These are phyloP conservation scores for Syzygium jambos DNA, from an alignment of 345 rosid genomes.

Conservation along the genomic window DNA sequence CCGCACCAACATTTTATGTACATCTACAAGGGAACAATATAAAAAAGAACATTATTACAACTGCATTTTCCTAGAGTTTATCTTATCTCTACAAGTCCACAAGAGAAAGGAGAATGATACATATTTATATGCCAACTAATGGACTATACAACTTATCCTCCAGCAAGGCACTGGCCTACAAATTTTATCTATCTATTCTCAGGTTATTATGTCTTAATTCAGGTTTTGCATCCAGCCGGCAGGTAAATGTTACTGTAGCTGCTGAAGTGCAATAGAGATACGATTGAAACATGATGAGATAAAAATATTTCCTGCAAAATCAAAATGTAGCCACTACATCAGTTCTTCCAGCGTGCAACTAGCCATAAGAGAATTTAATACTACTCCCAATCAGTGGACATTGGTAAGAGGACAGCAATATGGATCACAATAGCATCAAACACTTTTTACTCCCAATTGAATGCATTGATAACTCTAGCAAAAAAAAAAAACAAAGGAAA, in stretches of 20 bases:
- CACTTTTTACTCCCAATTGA: too few species aligned
- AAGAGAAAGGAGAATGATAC: neutral
- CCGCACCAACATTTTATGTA: too few species aligned
- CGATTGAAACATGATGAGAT: conserved; percentile 79
- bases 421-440: too few species aligned
- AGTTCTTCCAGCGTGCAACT: neutral
- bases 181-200: conserved; percentile 54
- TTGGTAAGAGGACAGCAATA: too few species aligned
- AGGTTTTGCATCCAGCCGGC: conserved; percentile 87
- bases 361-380: neutral
- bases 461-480: too few species aligned
- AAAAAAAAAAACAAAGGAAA: too few species aligned
- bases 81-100: neutral
- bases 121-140: neutral
- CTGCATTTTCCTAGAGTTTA: too few species aligned
- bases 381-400: neutral
- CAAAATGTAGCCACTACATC: neutral
- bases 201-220: conserved; percentile 79
- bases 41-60: too few species aligned
- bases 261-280: conserved; percentile 63
- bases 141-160: neutral
- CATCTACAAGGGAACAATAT: too few species aligned
- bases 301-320: conserved; percentile 72
- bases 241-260: conserved; percentile 42
- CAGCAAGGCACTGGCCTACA: neutral